Conservation (phyloP, 192 early-diverging fungal species). For the Umbelopsis vinacea region DNA sequence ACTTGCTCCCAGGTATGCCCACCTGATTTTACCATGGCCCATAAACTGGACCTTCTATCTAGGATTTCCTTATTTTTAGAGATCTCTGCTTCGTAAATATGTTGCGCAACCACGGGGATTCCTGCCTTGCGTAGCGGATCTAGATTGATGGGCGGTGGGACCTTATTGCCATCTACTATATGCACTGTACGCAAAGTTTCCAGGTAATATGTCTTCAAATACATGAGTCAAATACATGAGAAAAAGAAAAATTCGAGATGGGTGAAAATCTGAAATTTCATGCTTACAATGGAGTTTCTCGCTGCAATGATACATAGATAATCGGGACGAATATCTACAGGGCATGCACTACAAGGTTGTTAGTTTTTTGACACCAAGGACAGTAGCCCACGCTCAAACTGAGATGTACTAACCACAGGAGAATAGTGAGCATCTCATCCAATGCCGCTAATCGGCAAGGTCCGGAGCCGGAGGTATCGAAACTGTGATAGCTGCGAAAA, state of each 20-base stretch:
- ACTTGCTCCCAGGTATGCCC: conserved; percentile 12
- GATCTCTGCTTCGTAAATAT: not conserved
- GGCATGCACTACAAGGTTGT: conserved; percentile 7
- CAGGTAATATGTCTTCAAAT: conserved; percentile 8
- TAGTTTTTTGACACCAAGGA: not conserved
- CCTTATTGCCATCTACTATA: not conserved
- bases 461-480: not conserved
- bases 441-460: conserved; percentile 4
- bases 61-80: not conserved
- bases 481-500: conserved; percentile 7
- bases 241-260: not conserved
- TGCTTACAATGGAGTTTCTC: conserved; percentile 8
- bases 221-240: no score
- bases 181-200: conserved; percentile 2
- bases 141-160: not conserved
- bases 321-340: conserved; percentile 11
- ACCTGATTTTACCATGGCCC: conserved; percentile 1
- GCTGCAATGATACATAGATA: conserved; percentile 5
- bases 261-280: not conserved
- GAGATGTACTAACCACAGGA: not conserved
- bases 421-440: conserved; percentile 9
- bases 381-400: not conserved
- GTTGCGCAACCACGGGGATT: not conserved
- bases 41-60: not conserved
- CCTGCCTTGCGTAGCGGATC: conserved; percentile 1